Conservation (phyloP, 2,329 filamentous ascomycete species). For the Nothopassalora personata region DNA sequence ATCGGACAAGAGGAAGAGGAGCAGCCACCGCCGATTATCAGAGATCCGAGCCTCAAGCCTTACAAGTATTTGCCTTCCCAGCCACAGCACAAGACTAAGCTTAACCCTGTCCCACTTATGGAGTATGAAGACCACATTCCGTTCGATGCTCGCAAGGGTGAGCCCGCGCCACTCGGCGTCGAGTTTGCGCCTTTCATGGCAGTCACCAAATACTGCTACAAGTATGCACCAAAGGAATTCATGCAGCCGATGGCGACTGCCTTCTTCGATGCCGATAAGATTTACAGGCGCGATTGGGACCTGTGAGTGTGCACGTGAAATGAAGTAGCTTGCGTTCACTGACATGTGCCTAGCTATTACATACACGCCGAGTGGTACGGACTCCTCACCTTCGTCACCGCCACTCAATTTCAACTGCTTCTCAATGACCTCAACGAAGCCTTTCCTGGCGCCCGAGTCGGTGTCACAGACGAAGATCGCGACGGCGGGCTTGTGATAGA, state of each 20-base stretch:
- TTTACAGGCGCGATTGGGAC: constrained; percentile 64
- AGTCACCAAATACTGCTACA: constrained; percentile 54
- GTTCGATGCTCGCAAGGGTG: constrained; percentile 27
- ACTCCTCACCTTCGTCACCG: constrained; percentile 63
- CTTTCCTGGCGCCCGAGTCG: constrained; percentile 50
- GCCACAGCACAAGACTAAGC: background rate
- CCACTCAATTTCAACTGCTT: constrained; percentile 59
- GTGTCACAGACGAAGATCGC: constrained; percentile 52
- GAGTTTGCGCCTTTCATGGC: constrained; percentile 41
- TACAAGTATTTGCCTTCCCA: background rate
- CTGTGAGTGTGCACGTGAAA: constrained; percentile 54
- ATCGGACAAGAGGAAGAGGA: constrained; percentile 4
- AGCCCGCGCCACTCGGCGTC: constrained; percentile 31
- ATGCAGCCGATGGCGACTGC: constrained; percentile 47
- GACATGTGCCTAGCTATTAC: constrained; percentile 24
- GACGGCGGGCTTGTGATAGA: constrained; percentile 54
- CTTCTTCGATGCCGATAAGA: constrained; percentile 55
- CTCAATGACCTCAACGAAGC: constrained; percentile 58
- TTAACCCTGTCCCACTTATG: background rate
- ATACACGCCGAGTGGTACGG: constrained; percentile 31
- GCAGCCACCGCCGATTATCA: constrained; percentile 1
- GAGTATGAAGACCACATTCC: constrained; percentile 10
- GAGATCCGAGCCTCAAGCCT: background rate
- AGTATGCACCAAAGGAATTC: constrained; percentile 49
- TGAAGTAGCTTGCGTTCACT: background rate